These are phyloP conservation scores for Lotmaria passim DNA, from an alignment of 208 protist species.

Conservation along the genomic window DNA sequence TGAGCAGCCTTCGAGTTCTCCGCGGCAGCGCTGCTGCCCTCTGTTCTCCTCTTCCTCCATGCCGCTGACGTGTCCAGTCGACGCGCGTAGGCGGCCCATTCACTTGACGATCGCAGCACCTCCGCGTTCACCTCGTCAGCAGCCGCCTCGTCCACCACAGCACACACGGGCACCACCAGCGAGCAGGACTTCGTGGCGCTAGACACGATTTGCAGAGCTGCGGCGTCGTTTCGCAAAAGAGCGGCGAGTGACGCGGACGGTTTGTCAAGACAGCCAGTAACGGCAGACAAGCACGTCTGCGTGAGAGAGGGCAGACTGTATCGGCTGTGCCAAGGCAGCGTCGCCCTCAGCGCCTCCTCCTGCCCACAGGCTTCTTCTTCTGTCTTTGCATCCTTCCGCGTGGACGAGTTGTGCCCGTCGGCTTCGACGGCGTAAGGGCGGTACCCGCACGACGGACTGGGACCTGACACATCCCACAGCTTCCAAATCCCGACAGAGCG, in stretches of 20 bases:
- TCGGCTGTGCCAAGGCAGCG: conserved; percentile 29
- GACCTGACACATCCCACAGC: conserved; percentile 39
- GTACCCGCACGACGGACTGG: conserved; percentile 33
- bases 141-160: conserved; percentile 35
- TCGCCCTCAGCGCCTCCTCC: not conserved
- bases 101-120: conserved; percentile 27
- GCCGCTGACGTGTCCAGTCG: not conserved
- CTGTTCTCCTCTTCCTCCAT: not conserved
- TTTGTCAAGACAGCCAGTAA: not conserved
- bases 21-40: not conserved
- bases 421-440: not conserved
- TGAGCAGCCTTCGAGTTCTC: conserved; percentile 36
- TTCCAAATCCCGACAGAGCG: conserved; percentile 35
- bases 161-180: conserved; percentile 37
- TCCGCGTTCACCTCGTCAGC: conserved; percentile 34
- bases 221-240: conserved; percentile 13
- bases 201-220: conserved; percentile 20
- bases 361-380: not conserved
- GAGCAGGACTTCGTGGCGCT: conserved; percentile 24
- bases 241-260: not conserved
- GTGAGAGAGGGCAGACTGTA: conserved; percentile 38
- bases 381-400: not conserved
- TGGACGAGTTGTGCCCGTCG: not conserved
- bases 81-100: conserved; percentile 41
- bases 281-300: conserved; percentile 26